Percentiles rank a stretch among this genome's conserved stretches.
These are phyloP conservation scores for Saccharomycopsis lassenensis DNA, from an alignment of 805 yeast species.

Conservation along the genomic window DNA sequence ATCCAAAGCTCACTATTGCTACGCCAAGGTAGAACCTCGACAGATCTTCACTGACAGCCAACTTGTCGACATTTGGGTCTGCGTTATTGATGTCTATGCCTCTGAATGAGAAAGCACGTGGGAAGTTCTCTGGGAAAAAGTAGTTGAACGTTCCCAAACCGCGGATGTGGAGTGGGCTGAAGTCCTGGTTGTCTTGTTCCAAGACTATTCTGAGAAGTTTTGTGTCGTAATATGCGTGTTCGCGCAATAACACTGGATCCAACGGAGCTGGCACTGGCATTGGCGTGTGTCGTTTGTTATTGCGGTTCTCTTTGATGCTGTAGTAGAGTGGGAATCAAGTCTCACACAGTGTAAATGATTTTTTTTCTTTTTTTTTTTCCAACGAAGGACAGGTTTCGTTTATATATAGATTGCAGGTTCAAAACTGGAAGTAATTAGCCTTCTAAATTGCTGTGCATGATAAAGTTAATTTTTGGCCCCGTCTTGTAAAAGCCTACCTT, in stretches of 20 bases:
- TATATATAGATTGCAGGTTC: too few relatives aligned
- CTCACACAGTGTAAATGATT: too few relatives aligned
- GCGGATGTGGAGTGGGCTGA: slow-evolving; percentile 9
- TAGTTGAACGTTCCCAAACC: slow-evolving; percentile 17
- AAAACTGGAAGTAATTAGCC: too few relatives aligned
- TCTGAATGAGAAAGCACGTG: slow-evolving; percentile 5
- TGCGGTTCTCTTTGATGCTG: too few relatives aligned
- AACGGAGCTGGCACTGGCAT: slow-evolving; percentile 26
- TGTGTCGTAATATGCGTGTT: slow-evolving; percentile 27
- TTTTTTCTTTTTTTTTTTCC: too few relatives aligned
- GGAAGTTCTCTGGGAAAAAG: slow-evolving; percentile 1
- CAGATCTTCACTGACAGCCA: background rate
- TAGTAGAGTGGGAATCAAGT: too few relatives aligned
- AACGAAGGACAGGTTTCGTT: too few relatives aligned
- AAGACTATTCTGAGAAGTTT: slow-evolving; percentile 10
- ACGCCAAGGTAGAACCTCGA: background rate
- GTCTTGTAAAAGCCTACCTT: too few relatives aligned
- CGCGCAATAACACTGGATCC: slow-evolving; percentile 28
- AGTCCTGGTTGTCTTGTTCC: slow-evolving; percentile 2
- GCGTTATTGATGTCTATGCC: slow-evolving; percentile 6
- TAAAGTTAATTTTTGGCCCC: too few relatives aligned
- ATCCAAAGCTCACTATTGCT: background rate
- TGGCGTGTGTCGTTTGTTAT: background rate
- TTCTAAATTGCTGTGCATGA: too few relatives aligned
- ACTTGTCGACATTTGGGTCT: slow-evolving; percentile 11